Base-by-base conservation (phyloP, 805 yeast genomes). In the Starmerella geochares region DNA sequence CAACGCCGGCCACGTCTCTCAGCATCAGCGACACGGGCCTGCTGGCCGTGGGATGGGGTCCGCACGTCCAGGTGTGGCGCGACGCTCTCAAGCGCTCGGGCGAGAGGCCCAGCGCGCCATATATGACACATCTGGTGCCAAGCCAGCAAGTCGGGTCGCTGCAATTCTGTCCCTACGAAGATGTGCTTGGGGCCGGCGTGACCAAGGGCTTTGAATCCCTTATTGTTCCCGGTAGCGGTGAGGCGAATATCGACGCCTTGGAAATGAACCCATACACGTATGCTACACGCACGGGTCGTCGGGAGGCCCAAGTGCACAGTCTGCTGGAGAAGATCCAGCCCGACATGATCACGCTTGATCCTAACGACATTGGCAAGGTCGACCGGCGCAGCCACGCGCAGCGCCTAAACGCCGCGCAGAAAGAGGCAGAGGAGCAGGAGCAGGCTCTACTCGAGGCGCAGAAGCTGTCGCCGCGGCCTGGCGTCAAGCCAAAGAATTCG, bases 161-260 rank as follows among this genome's bases (percentile, higher is more conserved):
- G 36, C 76, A 75, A 60, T 87, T 81, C 64, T 94, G 90, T 33
- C 98, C 98, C 13, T 92, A 81, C 67, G 98, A 92, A 70, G 98
- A 92, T 83, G 71, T 90, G n/a, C 71, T 92, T 21, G 95, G 96
- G 23, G 77, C 83, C 10, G 96, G 96, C 2, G 94, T 86, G 63
- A 72, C 76, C 46, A 67, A 69, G 1, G 95, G 96, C 40, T 73
- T 87, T 36, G 76, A 81, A n/a, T 80, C 92, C n/a, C 58, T 92
- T 53, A 82, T 92, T 58, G 75, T 92, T 51, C 98, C 98, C 36
- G 98, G 98, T 23, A 73, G 96, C 37, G 98, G 98, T 71, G 98
- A 92, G 70, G 96, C 98, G 54, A 92, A 92, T 68, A 87, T 78
- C 65, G 98, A 92, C 71, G 87, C 97, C 2, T 67, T 87, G 65